These are phyloP conservation scores for Brassica incana DNA, from an alignment of 345 rosid genomes.

Conservation along the genomic window DNA sequence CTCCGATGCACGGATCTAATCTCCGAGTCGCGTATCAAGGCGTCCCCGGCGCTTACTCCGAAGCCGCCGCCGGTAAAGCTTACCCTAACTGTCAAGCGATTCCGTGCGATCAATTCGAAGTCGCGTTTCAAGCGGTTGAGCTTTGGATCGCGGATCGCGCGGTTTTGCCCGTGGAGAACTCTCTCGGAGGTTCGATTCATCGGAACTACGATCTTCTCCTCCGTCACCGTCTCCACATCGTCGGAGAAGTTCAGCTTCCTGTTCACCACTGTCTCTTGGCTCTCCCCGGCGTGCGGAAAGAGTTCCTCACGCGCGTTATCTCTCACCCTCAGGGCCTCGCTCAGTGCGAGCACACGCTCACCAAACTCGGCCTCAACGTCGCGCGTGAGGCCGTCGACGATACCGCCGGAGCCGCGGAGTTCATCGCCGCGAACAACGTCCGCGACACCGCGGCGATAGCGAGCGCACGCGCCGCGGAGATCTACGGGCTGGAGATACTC, in stretches of 20 bases:
- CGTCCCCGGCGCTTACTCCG: slow-evolving; percentile 96
- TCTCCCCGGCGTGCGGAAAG: slow-evolving; percentile 79
- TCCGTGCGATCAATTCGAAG: slow-evolving; percentile 97
- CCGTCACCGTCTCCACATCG: slow-evolving; percentile 95
- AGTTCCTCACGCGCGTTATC: slow-evolving; percentile 78
- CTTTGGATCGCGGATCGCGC: slow-evolving; percentile 99
- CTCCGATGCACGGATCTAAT: slow-evolving; percentile 87
- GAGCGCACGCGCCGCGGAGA: slow-evolving; percentile 87
- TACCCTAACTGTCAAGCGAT: slow-evolving; percentile 90
- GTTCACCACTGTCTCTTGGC: slow-evolving; percentile 96
- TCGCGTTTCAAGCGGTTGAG: slow-evolving; percentile 96
- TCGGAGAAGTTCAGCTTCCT: slow-evolving; percentile 90
- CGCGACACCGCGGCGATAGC: slow-evolving; percentile 92
- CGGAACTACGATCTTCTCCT: slow-evolving; percentile 94
- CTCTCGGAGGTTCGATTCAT: slow-evolving; percentile 95
- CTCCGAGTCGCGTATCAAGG: slow-evolving; percentile 97
- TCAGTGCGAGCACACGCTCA: slow-evolving; percentile 84
- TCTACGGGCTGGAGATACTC: slow-evolving; percentile 72
- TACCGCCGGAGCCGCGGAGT: slow-evolving; percentile 92
- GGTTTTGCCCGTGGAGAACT: slow-evolving; percentile 88
- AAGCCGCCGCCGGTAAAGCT: slow-evolving; percentile 97
- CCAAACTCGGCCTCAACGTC: slow-evolving; percentile 74
- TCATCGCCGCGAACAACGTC: slow-evolving; percentile 64
- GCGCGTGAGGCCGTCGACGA: slow-evolving; percentile 92
- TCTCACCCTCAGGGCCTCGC: slow-evolving; percentile 97